Evolutionary conservation across 176 grass and related monocot species (phyloP).

Genomic region (Musa beccarii): DNA sequence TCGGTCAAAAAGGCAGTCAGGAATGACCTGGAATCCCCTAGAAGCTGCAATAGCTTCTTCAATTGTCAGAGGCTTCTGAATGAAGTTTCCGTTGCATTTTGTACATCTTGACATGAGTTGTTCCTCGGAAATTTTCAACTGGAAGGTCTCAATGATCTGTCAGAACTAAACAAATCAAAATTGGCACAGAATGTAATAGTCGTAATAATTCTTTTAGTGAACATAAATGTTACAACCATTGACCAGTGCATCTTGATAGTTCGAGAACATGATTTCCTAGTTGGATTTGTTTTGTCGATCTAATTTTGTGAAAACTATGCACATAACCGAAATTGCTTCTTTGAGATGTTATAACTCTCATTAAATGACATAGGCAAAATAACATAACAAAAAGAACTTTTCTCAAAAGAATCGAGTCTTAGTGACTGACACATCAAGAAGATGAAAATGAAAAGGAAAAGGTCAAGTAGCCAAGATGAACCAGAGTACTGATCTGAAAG

Average conservation of each 20-base stretch:
- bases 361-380: background rate
- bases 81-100: slow-evolving; percentile 96
- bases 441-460: background rate
- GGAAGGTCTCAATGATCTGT: slow-evolving; percentile 82
- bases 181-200: too few species aligned
- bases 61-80: slow-evolving; percentile 77
- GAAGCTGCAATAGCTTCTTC: slow-evolving; percentile 84
- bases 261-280: background rate
- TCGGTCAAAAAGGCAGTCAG: slow-evolving; percentile 65
- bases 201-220: background rate
- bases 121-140: slow-evolving; percentile 82
- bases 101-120: slow-evolving; percentile 92
- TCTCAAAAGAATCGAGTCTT: background rate
- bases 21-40: slow-evolving; percentile 92
- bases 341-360: too few species aligned
- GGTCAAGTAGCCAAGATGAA: background rate
- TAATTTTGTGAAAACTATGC: too few species aligned
- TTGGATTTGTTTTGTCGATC: background rate
- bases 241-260: background rate
- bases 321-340: too few species aligned
- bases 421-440: background rate
- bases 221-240: background rate
- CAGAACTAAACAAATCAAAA: slow-evolving; percentile 25
- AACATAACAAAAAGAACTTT: background rate
- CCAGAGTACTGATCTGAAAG: background rate